These are phyloP conservation scores for Podaxis sp. DNA, from an alignment of 768 basidiomycete genomes.

Conservation along the genomic window DNA sequence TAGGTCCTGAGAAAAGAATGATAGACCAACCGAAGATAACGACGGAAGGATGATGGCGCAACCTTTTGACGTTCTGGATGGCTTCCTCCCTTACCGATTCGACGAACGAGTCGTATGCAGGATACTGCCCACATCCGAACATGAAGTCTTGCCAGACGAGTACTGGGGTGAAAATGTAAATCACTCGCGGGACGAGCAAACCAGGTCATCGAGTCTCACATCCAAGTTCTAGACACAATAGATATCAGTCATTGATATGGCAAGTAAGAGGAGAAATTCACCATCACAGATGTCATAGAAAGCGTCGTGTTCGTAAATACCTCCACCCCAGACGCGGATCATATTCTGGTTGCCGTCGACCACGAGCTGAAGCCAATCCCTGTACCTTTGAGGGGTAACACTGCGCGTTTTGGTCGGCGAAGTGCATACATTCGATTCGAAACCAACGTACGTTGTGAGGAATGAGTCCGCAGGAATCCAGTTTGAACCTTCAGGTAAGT, in stretches of 20 bases:
- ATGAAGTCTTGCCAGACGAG: conserved; percentile 98
- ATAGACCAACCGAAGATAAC: conserved; percentile 74
- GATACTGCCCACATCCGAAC: conserved; percentile 95
- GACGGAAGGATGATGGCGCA: conserved; percentile 85
- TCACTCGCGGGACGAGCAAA: not conserved
- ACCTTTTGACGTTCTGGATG: conserved; percentile 77
- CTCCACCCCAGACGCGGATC: conserved; percentile 93
- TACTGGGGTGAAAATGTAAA: conserved; percentile 40
- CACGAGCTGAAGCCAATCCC: conserved; percentile 80
- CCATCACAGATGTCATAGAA: conserved; percentile 89
- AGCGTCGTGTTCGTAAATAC: conserved; percentile 77
- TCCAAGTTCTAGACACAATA: conserved; percentile 55
- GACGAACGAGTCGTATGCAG: conserved; percentile 81
- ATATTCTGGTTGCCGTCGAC: conserved; percentile 92
- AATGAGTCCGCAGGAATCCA: conserved; percentile 97
- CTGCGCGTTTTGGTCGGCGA: conserved; percentile 24
- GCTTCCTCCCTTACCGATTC: conserved; percentile 76
- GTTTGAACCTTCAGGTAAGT: conserved; percentile 59
- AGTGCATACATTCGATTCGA: not conserved
- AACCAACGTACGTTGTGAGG: conserved; percentile 64
- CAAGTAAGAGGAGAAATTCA: conserved; percentile 24
- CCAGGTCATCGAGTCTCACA: conserved; percentile 37
- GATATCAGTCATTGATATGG: not conserved
- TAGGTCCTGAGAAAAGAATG: not conserved
- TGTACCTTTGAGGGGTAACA: conserved; percentile 56